Evolutionary conservation across 305 asterid species (phyloP).

Genomic region (Solanum aculeatissimum): DNA sequence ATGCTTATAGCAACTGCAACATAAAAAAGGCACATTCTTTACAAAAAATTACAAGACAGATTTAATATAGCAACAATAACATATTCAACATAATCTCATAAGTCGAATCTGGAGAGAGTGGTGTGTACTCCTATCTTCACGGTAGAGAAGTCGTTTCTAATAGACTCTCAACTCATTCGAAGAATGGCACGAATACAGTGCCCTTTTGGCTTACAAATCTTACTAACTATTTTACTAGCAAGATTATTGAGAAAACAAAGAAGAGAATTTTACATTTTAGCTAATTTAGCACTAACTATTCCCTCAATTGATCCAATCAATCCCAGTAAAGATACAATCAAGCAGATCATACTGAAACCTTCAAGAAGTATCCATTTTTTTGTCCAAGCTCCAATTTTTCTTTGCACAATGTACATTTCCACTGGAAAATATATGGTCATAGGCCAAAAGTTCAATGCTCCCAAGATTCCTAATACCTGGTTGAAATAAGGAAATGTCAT

Average conservation of each 20-base stretch:
- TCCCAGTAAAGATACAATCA: slow-evolving; percentile 23
- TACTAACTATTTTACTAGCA: not conserved
- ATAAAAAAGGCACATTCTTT: not conserved
- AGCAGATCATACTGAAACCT: slow-evolving; percentile 31
- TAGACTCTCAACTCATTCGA: not conserved
- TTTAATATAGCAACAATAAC: too few species aligned
- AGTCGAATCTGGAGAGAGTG: not conserved
- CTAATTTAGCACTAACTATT: slow-evolving; percentile 31
- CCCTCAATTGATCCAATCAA: slow-evolving; percentile 50
- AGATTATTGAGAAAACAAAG: not conserved
- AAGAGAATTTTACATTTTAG: not conserved
- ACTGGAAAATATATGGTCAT: slow-evolving; percentile 62
- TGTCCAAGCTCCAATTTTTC: slow-evolving; percentile 40
- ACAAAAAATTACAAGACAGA: too few species aligned
- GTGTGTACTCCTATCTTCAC: not conserved
- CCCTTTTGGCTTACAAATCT: not conserved
- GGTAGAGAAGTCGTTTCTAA: not conserved
- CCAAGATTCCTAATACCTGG: slow-evolving; percentile 56
- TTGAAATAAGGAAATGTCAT: slow-evolving; percentile 67
- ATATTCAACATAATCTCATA: too few species aligned
- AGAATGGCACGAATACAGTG: not conserved
- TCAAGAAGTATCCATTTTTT: slow-evolving; percentile 42
- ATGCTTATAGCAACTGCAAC: not conserved
- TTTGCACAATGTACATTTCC: slow-evolving; percentile 49
- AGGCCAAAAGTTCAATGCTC: slow-evolving; percentile 66